Conservation (phyloP, 495 filamentous ascomycete genomes). For the Penicillium dipodomyicola region DNA sequence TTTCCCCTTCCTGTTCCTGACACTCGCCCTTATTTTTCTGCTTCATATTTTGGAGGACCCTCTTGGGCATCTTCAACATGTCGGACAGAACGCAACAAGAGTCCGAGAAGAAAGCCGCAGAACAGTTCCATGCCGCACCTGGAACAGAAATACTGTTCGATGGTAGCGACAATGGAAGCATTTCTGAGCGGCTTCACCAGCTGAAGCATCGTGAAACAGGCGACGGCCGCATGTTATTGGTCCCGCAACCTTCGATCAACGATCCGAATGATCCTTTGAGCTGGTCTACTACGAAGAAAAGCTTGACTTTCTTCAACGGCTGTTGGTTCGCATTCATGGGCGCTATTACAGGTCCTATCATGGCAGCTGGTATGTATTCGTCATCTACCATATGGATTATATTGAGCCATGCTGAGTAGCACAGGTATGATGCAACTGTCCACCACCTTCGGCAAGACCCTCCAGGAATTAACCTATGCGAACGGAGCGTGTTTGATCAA, state of each 20-base stretch:
- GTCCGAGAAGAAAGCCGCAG: neutral
- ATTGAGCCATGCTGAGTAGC: neutral
- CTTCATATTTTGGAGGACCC: neutral
- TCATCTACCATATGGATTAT: neutral
- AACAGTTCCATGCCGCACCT: conserved; percentile 3
- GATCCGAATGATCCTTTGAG: conserved; percentile 28
- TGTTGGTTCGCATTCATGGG: conserved; percentile 48
- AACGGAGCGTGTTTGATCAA: conserved; percentile 16
- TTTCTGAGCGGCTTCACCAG: conserved; percentile 9
- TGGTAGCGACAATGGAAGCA: conserved; percentile 1
- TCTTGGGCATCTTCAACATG: neutral
- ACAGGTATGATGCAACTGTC: conserved; percentile 35
- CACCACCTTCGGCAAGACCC: conserved; percentile 41
- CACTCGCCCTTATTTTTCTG: neutral
- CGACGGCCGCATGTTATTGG: conserved; percentile 16
- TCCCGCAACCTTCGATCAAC: conserved; percentile 23
- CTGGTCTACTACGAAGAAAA: conserved; percentile 23
- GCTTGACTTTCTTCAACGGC: conserved; percentile 10
- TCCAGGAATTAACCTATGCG: conserved; percentile 26
- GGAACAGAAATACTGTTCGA: conserved; percentile 17
- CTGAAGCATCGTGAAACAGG: conserved; percentile 13
- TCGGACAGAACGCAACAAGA: neutral
- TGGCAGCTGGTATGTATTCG: conserved; percentile 34
- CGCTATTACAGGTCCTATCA: conserved; percentile 51
- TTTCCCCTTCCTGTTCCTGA: neutral